A percentile compares a stretch with the other conserved stretches of the same genome.
Conservation (phyloP, 2,329 filamentous ascomycete species). For the Pseudogymnoascus sp. region DNA sequence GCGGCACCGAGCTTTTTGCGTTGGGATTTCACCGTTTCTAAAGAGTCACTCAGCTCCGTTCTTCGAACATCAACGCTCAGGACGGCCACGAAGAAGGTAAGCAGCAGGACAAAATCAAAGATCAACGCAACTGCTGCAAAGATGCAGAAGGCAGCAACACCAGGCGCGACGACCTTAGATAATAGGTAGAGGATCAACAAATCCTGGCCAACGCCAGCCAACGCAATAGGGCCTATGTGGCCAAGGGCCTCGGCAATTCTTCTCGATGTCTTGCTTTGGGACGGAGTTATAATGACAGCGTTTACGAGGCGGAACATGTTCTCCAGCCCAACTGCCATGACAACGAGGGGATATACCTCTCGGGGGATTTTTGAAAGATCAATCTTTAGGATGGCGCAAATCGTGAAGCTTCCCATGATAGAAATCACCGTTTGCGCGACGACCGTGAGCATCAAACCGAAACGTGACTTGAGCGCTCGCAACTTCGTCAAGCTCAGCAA, state of each 20-base stretch:
- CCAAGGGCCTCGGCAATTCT: conserved; percentile 68
- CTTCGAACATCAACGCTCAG: conserved; percentile 71
- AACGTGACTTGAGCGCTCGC: conserved; percentile 64
- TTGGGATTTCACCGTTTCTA: conserved; percentile 32
- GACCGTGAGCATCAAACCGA: conserved; percentile 64
- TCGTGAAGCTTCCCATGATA: conserved; percentile 69
- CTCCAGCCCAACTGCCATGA: conserved; percentile 67
- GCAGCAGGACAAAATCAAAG: conserved; percentile 69
- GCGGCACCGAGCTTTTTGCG: background rate
- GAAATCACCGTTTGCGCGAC: conserved; percentile 62
- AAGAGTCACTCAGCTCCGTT: conserved; percentile 65
- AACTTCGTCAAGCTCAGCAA: conserved; percentile 58
- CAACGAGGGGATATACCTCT: conserved; percentile 67
- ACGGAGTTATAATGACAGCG: conserved; percentile 62
- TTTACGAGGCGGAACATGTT: conserved; percentile 75
- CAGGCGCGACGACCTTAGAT: conserved; percentile 59
- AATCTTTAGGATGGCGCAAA: conserved; percentile 67
- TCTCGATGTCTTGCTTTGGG: conserved; percentile 57
- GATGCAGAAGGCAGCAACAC: conserved; percentile 65
- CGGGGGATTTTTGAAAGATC: conserved; percentile 67
- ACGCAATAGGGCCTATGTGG: conserved; percentile 59
- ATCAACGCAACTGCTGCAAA: conserved; percentile 68
- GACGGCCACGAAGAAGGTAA: conserved; percentile 73
- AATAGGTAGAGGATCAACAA: conserved; percentile 55
- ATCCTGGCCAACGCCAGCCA: conserved; percentile 62